Base-by-base conservation (phyloP, 495 filamentous ascomycete genomes). In the Penicillium soppii region DNA sequence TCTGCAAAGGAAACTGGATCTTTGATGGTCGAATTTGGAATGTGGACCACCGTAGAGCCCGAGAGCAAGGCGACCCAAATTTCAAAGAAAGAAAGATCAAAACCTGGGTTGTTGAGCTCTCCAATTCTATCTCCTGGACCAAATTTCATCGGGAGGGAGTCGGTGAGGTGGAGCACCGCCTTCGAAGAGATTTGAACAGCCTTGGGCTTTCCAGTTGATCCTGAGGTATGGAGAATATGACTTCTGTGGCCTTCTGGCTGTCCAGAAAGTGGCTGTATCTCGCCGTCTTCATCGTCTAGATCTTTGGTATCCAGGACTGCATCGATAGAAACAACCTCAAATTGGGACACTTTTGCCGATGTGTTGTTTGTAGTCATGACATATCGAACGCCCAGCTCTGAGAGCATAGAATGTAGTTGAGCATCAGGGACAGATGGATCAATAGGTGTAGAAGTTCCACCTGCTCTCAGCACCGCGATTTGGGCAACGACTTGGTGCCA, bases 131-230 rank as follows among this genome's bases (percentile, higher is more conserved):
- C 48, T n/a, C 10, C 21, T 15, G 40, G 7, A 2, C 19, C 23
- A 12, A 45, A 3, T 9, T 22, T 46, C 7, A 43, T 4, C 1
- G 50, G 44, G 0, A 36, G 25, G 2, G 12, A 22, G 4, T 17
- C 38, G 13, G 50, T 19, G 13, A 53, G 44, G 7, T 53, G 56
- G 1, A 52, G 9, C 5, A 58, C 30, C 19, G 17, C 17, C 5
- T 27, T 39, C 16, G 17, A 33, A 20, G 29, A 40, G 8, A 50
- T 46, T n/a, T 48, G 42, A 16, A 54, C 45, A 0, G 51, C 36
- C 27, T 63, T 63, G 0, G 60, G 60, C 41, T 53, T 37, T 4
- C 60, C 45, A 6, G 60, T 63, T 17, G 60, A 50, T 7, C 56
- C 51, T 20, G 51, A 59, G 6, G 50, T 54, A 23, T 47, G 42